Base-by-base conservation (phyloP, 129 eudicot genomes). In the Helianthus tuberosus region DNA sequence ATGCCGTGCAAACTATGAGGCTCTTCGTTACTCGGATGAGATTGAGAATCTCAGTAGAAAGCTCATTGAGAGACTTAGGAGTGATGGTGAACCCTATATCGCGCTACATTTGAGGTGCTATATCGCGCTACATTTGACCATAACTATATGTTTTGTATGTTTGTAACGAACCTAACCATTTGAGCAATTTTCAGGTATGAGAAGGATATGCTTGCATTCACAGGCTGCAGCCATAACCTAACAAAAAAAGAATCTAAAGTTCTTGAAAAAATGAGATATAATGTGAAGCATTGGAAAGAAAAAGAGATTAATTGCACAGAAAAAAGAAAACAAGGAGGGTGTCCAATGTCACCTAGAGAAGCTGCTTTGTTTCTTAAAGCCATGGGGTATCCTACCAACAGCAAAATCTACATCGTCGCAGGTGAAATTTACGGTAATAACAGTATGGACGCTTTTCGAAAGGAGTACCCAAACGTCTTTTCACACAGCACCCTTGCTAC, bases 331-430 rank as follows among this genome's bases (percentile, higher is more conserved):
- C 83, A 86, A 78, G 98, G 98, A 5, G 93, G 93, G 15, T 93
- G 98, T 78, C 98, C 98, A 20, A 86, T 93, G 98, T 80, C 97
- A 36, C 98, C 98, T 0, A 81, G 97, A 72, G 98, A 93, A 75
- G 98, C 96, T 8, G 97, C 97, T 25, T 68, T 86, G 27, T 90
- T 93, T 75, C 96, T 93, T 70, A 88, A 90, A 84, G 96, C 98
- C 70, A 83, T 88, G 96, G 98, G 88, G 3, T 93, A 90, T 66
- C 98, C 98, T 0, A 61, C 91, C 4, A 62, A 78, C 0, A 93
- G 96, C 49, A 84, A 74, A 60, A 82, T 93, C 63, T 93, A 86
- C 84, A 90, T 93, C 10, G 98, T 93, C 39, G 98, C 98, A 0
- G 98, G 98, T 3, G 93, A 88, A 50, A 90, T 85, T 11, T 93